Percentiles rank a stretch among this genome's conserved stretches.
Evolutionary conservation across 352 stramenopile species (phyloP).

Genomic region (Phytophthora pseudosyringae): DNA sequence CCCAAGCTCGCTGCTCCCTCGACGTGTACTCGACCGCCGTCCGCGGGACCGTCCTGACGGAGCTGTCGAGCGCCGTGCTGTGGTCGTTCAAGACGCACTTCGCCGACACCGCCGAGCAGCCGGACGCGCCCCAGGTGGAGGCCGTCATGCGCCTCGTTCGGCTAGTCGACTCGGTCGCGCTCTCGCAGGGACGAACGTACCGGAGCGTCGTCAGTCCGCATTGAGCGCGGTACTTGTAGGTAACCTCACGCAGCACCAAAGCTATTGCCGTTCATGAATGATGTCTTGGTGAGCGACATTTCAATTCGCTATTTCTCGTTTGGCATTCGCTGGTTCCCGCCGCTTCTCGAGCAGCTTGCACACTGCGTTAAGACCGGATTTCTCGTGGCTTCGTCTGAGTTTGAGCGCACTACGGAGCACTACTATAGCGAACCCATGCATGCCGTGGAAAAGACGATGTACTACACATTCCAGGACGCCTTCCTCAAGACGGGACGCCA

Average conservation of each 20-base stretch:
- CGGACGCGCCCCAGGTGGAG: constrained; percentile 34
- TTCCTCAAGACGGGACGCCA: constrained; percentile 93
- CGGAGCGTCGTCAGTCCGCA: constrained; percentile 34
- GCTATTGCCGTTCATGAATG: constrained; percentile 14
- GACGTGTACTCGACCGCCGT: constrained; percentile 40
- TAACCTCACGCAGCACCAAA: no score
- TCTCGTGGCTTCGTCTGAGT: constrained; percentile 85
- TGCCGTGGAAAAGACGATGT: constrained; percentile 48
- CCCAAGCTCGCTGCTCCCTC: background rate
- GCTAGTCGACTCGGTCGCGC: constrained; percentile 53
- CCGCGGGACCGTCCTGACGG: constrained; percentile 51
- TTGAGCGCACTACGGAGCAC: constrained; percentile 90
- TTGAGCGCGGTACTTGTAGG: no score
- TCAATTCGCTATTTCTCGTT: constrained; percentile 59
- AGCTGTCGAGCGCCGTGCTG: constrained; percentile 63
- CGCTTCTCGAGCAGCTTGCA: constrained; percentile 82
- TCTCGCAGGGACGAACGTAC: constrained; percentile 38
- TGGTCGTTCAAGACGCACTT: constrained; percentile 61
- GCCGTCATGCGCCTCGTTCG: constrained; percentile 52
- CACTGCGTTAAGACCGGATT: constrained; percentile 91
- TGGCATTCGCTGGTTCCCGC: constrained; percentile 82
- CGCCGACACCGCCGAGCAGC: constrained; percentile 37
- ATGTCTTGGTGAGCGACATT: constrained; percentile 60
- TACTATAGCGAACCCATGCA: constrained; percentile 88
- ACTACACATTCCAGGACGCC: constrained; percentile 95